Percentiles rank a stretch among this genome's conserved stretches.
Evolutionary conservation across 2,329 filamentous ascomycete species (phyloP).

Genomic region (Sporothrix brunneoviolacea): DNA sequence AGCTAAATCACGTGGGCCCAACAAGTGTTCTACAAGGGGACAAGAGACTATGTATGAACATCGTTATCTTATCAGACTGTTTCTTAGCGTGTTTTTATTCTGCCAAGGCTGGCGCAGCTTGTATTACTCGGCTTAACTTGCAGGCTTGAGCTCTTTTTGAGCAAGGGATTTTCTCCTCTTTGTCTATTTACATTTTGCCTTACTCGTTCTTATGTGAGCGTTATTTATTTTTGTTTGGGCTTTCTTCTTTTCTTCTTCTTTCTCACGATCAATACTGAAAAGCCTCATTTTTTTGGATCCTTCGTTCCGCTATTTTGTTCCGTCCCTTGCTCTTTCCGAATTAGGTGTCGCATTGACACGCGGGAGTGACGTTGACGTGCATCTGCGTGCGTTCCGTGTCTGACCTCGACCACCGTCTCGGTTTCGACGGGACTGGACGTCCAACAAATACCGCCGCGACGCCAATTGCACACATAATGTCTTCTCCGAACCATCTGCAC

Average conservation of each 20-base stretch:
- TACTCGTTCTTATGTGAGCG: neutral
- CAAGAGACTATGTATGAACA: too few relatives aligned
- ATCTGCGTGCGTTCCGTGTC: too few relatives aligned
- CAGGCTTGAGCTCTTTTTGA: neutral
- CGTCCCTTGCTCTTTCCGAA: neutral
- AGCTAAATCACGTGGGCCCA: neutral
- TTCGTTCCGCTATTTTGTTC: too few relatives aligned
- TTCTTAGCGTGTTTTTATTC: neutral
- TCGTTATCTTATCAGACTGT: too few relatives aligned
- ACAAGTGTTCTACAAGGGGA: conserved; percentile 4
- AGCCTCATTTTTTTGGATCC: neutral
- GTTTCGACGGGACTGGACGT: too few relatives aligned
- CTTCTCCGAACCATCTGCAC: conserved; percentile 17
- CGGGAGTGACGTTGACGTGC: too few relatives aligned
- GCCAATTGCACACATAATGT: too few relatives aligned
- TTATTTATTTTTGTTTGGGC: neutral
- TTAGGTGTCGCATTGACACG: too few relatives aligned
- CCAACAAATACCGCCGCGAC: too few relatives aligned
- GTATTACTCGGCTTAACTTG: neutral
- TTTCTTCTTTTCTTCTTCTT: neutral
- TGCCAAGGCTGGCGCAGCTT: conserved; percentile 7
- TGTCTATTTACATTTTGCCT: neutral
- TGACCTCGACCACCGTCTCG: too few relatives aligned
- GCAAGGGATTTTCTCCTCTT: neutral
- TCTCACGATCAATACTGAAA: neutral